These are phyloP conservation scores for Linnemannia hyalina DNA, from an alignment of 192 early-diverging fungal species.

Conservation along the genomic window DNA sequence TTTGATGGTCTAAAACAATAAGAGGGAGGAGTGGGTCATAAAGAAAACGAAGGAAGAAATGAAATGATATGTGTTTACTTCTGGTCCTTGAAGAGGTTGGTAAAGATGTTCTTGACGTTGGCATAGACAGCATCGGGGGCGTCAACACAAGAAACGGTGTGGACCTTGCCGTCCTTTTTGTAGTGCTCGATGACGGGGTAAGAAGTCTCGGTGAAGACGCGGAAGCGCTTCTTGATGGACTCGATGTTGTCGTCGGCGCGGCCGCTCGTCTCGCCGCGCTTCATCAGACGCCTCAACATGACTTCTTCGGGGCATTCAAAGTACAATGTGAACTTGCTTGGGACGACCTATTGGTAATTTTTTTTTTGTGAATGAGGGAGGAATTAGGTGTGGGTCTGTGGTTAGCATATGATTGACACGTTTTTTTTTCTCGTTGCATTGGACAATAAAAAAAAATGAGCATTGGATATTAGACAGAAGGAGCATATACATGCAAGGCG, in stretches of 20 bases:
- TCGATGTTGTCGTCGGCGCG: conserved; percentile 96
- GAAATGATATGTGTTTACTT: conserved; percentile 2
- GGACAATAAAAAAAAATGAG: not conserved
- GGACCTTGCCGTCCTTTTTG: conserved; percentile 82
- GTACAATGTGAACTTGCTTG: conserved; percentile 84
- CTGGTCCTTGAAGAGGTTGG: conserved; percentile 58
- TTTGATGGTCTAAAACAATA: not conserved
- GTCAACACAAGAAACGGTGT: conserved; percentile 76
- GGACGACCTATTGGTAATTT: conserved; percentile 62
- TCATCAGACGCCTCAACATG: conserved; percentile 90
- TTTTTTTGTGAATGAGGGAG: not conserved
- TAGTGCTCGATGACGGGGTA: conserved; percentile 94
- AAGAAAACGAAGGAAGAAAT: not conserved
- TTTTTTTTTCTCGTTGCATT: not conserved
- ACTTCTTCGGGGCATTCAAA: conserved; percentile 96
- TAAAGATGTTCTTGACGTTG: conserved; percentile 71
- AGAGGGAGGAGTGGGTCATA: not conserved
- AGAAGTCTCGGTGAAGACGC: conserved; percentile 84
- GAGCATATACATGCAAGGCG: too few relatives aligned
- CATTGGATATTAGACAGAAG: not conserved
- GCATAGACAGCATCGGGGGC: conserved; percentile 77
- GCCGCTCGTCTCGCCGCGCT: conserved; percentile 95
- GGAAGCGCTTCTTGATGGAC: conserved; percentile 96
- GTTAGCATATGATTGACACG: not conserved
- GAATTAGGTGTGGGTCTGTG: not conserved